phyloP scores from a whole-genome alignment of 768 basidiomycete species.

The Peribolospora kevripleyi region DNA sequence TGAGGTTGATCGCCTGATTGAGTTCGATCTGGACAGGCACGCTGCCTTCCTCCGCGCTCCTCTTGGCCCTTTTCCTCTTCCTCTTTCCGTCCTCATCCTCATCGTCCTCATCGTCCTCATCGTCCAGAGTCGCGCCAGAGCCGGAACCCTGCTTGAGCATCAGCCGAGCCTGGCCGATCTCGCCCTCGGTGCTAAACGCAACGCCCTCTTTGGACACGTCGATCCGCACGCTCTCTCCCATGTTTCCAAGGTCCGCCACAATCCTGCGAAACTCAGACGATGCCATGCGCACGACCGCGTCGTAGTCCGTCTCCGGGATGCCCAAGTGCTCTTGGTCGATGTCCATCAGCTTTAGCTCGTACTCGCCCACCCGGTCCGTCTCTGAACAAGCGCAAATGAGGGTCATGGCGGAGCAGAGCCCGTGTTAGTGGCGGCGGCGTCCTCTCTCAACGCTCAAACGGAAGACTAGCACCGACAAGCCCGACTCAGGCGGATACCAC shows the following conservation, averaged over 20 bases:
- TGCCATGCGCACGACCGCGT: conserved; percentile 69
- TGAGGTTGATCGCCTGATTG: conserved; percentile 71
- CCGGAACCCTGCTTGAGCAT: conserved; percentile 39
- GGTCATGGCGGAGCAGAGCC: not conserved
- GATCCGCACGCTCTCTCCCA: conserved; percentile 86
- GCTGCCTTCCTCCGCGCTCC: conserved; percentile 21
- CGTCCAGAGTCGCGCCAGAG: conserved; percentile 5
- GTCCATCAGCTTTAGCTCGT: conserved; percentile 99
- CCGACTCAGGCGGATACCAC: too few species aligned
- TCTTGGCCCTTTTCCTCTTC: conserved; percentile 19
- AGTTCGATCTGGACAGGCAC: conserved; percentile 44
- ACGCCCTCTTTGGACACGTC: conserved; percentile 92
- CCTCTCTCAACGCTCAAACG: too few species aligned
- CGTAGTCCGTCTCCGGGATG: conserved; percentile 94
- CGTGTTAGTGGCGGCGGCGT: not conserved
- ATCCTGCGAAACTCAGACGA: conserved; percentile 73
- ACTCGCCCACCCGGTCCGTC: conserved; percentile 81
- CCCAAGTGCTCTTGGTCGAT: conserved; percentile 85
- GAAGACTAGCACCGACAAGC: too few species aligned
- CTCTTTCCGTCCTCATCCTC: conserved; percentile 5
- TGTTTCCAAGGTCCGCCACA: conserved; percentile 63
- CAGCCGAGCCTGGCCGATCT: conserved; percentile 73
- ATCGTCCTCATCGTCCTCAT: conserved; percentile 8
- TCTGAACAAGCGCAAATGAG: conserved; percentile 25
- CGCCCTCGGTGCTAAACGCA: conserved; percentile 74